These are phyloP conservation scores for Saussurea involucrata DNA, from an alignment of 129 eudicot species.

Conservation along the genomic window DNA sequence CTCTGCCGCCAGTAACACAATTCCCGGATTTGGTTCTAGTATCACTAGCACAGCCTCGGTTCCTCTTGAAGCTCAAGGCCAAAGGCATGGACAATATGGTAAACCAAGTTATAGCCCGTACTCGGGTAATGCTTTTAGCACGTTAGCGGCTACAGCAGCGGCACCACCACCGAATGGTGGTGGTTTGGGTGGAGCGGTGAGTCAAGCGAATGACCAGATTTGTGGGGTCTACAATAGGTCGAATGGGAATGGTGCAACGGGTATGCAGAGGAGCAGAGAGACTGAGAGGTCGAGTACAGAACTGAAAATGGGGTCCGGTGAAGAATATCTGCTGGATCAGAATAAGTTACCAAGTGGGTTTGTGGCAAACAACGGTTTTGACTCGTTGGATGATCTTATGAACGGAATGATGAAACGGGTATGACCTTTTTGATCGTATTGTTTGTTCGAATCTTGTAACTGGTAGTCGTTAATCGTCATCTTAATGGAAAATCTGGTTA, in stretches of 20 bases:
- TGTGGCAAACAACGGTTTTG: constrained; percentile 47
- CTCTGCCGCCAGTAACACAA: constrained; percentile 33
- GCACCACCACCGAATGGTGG: constrained; percentile 23
- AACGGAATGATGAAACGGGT: constrained; percentile 83
- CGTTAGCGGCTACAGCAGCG: constrained; percentile 27
- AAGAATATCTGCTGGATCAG: constrained; percentile 48
- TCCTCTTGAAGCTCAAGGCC: constrained; percentile 48
- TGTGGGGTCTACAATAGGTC: constrained; percentile 35
- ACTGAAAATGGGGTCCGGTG: constrained; percentile 45
- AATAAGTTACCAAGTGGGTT: constrained; percentile 45
- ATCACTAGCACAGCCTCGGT: constrained; percentile 29
- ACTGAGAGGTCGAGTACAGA: constrained; percentile 36
- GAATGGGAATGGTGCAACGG: constrained; percentile 33
- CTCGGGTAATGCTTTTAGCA: constrained; percentile 37
- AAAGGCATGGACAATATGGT: constrained; percentile 44
- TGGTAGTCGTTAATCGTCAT: neutral
- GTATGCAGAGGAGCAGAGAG: constrained; percentile 26
- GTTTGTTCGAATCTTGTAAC: neutral
- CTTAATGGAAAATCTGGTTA: neutral
- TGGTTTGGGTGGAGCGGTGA: constrained; percentile 27
- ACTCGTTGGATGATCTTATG: constrained; percentile 84
- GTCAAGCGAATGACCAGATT: constrained; percentile 37
- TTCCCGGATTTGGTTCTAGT: constrained; percentile 37
- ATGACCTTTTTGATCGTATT: constrained; percentile 21
- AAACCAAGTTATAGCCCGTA: constrained; percentile 41